A percentile compares a stretch with the other conserved stretches of the same genome.
Evolutionary conservation across 2,329 filamentous ascomycete species (phyloP).

Genomic region (Fusarium pseudocircinatum): DNA sequence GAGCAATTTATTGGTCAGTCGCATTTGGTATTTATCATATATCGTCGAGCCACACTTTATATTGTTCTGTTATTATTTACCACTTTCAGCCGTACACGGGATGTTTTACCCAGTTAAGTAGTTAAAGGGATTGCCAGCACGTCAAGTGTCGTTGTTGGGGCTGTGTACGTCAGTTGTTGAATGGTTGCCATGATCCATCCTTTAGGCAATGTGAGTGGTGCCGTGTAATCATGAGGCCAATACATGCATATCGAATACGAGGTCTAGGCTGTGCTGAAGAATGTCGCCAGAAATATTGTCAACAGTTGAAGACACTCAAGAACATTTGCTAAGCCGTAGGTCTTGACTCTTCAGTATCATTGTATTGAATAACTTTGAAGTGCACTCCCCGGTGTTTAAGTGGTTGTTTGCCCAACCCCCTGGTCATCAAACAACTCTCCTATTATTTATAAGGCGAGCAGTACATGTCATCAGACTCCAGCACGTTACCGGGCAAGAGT

Average conservation of each 20-base stretch:
- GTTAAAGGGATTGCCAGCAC: neutral
- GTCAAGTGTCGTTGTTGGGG: neutral
- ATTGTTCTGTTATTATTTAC: neutral
- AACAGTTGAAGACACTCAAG: neutral
- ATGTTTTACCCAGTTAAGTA: neutral
- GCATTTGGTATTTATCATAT: neutral
- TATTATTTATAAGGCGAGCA: neutral
- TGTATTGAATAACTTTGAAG: neutral
- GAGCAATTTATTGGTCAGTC: neutral
- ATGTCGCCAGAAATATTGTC: neutral
- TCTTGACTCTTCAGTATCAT: neutral
- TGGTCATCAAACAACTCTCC: neutral
- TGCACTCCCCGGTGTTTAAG: neutral
- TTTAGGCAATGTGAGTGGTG: neutral
- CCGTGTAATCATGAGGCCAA: neutral
- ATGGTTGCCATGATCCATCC: neutral
- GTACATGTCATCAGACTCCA: neutral
- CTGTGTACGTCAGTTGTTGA: constrained; percentile 8
- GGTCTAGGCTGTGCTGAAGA: neutral
- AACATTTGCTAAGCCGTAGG: too few relatives aligned
- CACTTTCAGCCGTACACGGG: neutral
- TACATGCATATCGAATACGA: constrained; percentile 19
- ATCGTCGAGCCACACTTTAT: neutral
- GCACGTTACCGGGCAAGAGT: neutral
- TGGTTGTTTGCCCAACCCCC: neutral